Evolutionary conservation across 352 stramenopile species (phyloP), one percentile per base, ranked within the genome.

Genomic region (Globisporangium apiculatum): DNA sequence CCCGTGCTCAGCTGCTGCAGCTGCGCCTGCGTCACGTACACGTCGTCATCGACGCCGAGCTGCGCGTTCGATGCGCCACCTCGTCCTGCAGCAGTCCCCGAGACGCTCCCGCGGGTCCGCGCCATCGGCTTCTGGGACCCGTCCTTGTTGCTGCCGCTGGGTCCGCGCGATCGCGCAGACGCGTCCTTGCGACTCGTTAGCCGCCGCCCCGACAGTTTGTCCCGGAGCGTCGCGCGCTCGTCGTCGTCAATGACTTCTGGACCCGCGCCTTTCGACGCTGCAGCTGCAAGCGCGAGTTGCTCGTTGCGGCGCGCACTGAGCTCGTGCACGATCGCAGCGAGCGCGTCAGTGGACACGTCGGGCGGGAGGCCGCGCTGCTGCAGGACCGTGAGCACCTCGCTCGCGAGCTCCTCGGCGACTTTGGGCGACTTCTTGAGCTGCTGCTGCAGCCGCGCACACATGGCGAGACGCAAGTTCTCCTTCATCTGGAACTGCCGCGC

Each of bases 361-460:
- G 69, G 50, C 7, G 65, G 67, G 14, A 80, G 18, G 8, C 60
- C 63, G 17, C 75, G 69, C 53, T 82, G 73, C 58, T 73, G 74
- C 41, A 87, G 69, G n/a, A 73, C 51, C 38, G 69, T 68, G 57
- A 91, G 50, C 51, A 91, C 71, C 18, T 81, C 68, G 0, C 67
- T 69, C 0, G 79, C 76, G 43, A 92, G 75, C 53, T 85, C 70
- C 48, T 89, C 74, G 7, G 79, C 82, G 35, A 85, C 66, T 40
- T 76, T 79, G 3, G 79, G 79, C 7, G 62, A 76, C 64, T 90
- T 92, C 17, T 75, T 75, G 41, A 84, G 67, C 58, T 77, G 74
- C 55, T 89, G 77, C 61, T 92, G 82, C 53, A 92, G 72, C 51
- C 82, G 82, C 8, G 74, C 76, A 50, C 82, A 92, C 64, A 92